Conservation (phyloP, 2,329 filamentous ascomycete species). For the Tolypocladium sp. region DNA sequence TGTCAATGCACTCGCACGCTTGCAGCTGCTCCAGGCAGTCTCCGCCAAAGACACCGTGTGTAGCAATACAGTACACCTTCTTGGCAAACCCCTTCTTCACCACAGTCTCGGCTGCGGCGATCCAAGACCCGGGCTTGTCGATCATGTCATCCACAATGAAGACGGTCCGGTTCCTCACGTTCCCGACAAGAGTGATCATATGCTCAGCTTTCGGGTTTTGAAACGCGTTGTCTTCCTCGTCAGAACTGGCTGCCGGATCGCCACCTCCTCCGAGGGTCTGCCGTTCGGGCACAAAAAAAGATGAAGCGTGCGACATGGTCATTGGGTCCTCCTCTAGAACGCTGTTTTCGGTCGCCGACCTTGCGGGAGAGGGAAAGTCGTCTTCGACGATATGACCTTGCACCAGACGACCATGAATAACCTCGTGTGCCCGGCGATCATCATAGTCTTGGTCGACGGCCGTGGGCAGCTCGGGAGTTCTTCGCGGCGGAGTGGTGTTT, state of each 20-base stretch:
- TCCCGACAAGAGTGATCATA: conserved; percentile 94
- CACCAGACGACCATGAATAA: conserved; percentile 82
- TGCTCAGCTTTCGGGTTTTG: conserved; percentile 76
- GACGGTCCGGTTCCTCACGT: conserved; percentile 79
- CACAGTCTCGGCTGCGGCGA: conserved; percentile 92
- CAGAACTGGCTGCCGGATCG: conserved; percentile 73
- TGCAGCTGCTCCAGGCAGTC: conserved; percentile 86
- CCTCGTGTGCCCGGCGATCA: conserved; percentile 76
- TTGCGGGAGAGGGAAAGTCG: conserved; percentile 71
- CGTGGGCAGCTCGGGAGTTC: conserved; percentile 15
- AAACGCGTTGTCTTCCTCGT: conserved; percentile 89
- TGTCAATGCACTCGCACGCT: conserved; percentile 85
- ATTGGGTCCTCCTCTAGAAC: conserved; percentile 71
- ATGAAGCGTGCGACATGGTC: conserved; percentile 70
- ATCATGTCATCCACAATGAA: conserved; percentile 99
- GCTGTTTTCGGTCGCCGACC: conserved; percentile 59
- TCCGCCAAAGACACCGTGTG: conserved; percentile 86
- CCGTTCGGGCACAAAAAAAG: conserved; percentile 60
- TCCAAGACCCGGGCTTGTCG: conserved; percentile 94
- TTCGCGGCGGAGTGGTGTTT: conserved; percentile 11
- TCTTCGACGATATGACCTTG: conserved; percentile 95
- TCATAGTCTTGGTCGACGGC: conserved; percentile 50
- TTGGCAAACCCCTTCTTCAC: conserved; percentile 87
- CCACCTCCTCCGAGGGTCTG: conserved; percentile 71
- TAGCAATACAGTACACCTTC: conserved; percentile 95